Evolutionary conservation across 495 filamentous ascomycete species (phyloP), one percentile per base, ranked within the genome.

Genomic region (Trichoderma asperelloides): DNA sequence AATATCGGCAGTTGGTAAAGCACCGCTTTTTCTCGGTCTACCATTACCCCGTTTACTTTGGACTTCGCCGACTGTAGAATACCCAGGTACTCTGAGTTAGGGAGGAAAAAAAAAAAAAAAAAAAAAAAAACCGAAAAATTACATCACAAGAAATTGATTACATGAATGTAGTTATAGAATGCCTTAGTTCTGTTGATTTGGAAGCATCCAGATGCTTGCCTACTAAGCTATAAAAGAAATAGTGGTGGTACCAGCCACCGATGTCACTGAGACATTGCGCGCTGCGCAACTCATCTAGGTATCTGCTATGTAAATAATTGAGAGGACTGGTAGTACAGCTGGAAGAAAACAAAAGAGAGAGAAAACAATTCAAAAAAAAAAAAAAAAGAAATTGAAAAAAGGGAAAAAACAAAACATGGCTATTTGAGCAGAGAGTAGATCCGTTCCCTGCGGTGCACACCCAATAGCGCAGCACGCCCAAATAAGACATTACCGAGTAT

Each of bases 231-330:
- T 28, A 33, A 30, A 23, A 21, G 28, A 60, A 13, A 33, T 13
- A 51, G n/a, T 6, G 55, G 55, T 60, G 55, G 55, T 60, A 25
- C 55, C 55, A 23, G 55, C 55, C 55, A 60, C 55, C 25, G 25
- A 25, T 60, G 55, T 60, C 55, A 60, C 55, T 30, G 55, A 60
- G 55, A 60, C 55, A 30, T 60, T 60, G 55, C 55, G 55, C 55
- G 55, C 55, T 21, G 55, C 55, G 55, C 55, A 28, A 60, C 55
- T 18, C 55, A 60, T 60, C 55, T 60, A 60, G 28, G 9, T 25
- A 28, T 15, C 27, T 30, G 23, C 6, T 37, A 37, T 7, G 2
- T 37, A 37, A 37, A 37, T 8, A 37, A 37, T 7, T 37, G 33
- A 37, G 33, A 37, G 33, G 5, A 37, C 2, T 47, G 43, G n/a